phyloP scores from a whole-genome alignment of 257 asterid species.

The Nyctanthes arbortristis region DNA sequence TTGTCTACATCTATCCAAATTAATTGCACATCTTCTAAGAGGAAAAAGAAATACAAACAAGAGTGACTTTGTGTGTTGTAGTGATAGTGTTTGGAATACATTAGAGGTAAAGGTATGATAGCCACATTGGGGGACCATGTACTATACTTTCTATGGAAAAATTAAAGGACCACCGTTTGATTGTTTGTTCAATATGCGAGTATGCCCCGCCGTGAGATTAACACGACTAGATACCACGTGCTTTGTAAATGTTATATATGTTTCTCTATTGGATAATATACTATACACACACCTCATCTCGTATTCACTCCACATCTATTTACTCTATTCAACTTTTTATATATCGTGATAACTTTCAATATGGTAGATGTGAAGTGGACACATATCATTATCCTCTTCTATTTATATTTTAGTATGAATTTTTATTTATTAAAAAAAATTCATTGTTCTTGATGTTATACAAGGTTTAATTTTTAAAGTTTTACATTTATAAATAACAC shows the following conservation, averaged over 20 bases:
- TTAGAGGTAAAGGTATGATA: neutral
- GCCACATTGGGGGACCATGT: neutral
- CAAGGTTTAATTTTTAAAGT: neutral
- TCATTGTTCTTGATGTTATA: neutral
- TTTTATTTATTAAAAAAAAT: too few relatives aligned
- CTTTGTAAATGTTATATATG: neutral
- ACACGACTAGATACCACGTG: neutral
- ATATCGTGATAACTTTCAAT: too few relatives aligned
- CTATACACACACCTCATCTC: neutral
- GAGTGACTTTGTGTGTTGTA: neutral
- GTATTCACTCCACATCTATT: too few relatives aligned
- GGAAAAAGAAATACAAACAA: neutral
- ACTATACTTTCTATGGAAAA: too few relatives aligned
- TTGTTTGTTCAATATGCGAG: neutral
- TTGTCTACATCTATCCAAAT: neutral
- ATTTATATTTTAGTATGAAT: too few relatives aligned
- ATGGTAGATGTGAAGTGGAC: too few relatives aligned
- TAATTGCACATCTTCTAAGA: neutral
- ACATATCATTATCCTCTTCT: too few relatives aligned
- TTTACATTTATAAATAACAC: too few relatives aligned
- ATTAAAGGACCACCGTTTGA: neutral
- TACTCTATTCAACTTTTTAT: too few relatives aligned
- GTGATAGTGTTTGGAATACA: neutral
- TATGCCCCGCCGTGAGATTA: neutral
- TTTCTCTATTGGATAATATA: neutral